A percentile compares a stretch with the other conserved stretches of the same genome.
These are phyloP conservation scores for Astraeus odoratus DNA, from an alignment of 768 basidiomycete genomes.

Conservation along the genomic window DNA sequence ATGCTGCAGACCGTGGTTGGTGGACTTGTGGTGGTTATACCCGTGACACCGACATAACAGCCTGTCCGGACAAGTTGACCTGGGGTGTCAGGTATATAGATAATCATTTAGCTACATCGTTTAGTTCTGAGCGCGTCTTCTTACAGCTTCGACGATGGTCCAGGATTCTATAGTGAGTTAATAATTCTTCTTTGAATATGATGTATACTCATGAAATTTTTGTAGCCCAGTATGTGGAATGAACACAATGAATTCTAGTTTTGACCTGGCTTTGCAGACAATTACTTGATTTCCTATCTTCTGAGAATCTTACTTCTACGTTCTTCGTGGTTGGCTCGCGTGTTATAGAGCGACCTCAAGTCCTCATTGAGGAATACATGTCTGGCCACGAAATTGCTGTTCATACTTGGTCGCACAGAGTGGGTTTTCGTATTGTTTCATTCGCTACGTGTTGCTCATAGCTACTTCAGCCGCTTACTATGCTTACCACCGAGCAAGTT, in stretches of 20 bases:
- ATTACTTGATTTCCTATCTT: slow-evolving; percentile 63
- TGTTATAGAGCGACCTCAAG: slow-evolving; percentile 66
- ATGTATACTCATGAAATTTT: slow-evolving; percentile 7
- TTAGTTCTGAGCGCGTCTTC: slow-evolving; percentile 4
- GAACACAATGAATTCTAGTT: background rate
- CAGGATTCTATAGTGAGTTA: slow-evolving; percentile 68
- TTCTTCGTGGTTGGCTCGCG: slow-evolving; percentile 92
- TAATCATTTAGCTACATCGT: background rate
- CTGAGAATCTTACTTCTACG: slow-evolving; percentile 64
- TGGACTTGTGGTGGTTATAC: slow-evolving; percentile 84
- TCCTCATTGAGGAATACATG: slow-evolving; percentile 80
- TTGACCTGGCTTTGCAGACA: slow-evolving; percentile 32
- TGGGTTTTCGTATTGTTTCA: slow-evolving; percentile 17
- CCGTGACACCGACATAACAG: slow-evolving; percentile 50
- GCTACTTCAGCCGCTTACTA: slow-evolving; percentile 48
- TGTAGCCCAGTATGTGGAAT: slow-evolving; percentile 42
- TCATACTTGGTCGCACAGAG: slow-evolving; percentile 88
- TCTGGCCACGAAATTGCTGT: slow-evolving; percentile 73
- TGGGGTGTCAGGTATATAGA: slow-evolving; percentile 62
- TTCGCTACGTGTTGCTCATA: slow-evolving; percentile 12
- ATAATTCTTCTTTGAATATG: background rate
- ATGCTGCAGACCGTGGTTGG: slow-evolving; percentile 69
- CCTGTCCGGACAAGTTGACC: slow-evolving; percentile 59
- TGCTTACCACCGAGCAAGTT: slow-evolving; percentile 71
- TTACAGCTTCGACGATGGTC: slow-evolving; percentile 78